Conservation (phyloP, 2,329 filamentous ascomycete genomes). For the Colletotrichum cuscutae region DNA sequence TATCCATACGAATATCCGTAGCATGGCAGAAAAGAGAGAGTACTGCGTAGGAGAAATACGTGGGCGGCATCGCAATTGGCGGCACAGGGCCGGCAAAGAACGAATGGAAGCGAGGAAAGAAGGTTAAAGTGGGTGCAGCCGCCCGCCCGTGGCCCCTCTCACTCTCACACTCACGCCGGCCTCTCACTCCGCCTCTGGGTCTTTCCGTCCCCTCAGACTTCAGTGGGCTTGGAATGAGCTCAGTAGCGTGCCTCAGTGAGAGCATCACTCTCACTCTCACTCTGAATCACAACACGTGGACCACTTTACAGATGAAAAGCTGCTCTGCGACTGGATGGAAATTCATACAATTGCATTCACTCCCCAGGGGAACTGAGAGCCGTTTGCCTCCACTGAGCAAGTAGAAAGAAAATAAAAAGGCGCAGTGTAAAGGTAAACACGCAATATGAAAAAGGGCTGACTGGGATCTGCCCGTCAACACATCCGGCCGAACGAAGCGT, state of each 20-base stretch:
- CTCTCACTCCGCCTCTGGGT: no score
- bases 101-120: constrained; percentile 33
- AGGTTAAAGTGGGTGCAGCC: constrained; percentile 29
- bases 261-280: neutral
- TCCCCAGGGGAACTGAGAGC: neutral
- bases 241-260: neutral
- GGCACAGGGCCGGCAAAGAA: neutral
- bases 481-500: neutral
- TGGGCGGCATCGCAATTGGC: neutral
- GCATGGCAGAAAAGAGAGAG: neutral
- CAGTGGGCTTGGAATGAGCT: neutral
- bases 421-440: neutral
- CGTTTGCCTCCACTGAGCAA: neutral
- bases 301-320: neutral
- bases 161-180: neutral
- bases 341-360: neutral
- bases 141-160: neutral
- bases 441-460: neutral
- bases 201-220: neutral
- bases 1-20: neutral
- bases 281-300: neutral
- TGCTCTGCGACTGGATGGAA: neutral
- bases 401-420: neutral
- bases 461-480: constrained; percentile 16
- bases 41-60: neutral